phyloP scores from a whole-genome alignment of 1,139 yeast genomes.

The Pichia sp. region DNA sequence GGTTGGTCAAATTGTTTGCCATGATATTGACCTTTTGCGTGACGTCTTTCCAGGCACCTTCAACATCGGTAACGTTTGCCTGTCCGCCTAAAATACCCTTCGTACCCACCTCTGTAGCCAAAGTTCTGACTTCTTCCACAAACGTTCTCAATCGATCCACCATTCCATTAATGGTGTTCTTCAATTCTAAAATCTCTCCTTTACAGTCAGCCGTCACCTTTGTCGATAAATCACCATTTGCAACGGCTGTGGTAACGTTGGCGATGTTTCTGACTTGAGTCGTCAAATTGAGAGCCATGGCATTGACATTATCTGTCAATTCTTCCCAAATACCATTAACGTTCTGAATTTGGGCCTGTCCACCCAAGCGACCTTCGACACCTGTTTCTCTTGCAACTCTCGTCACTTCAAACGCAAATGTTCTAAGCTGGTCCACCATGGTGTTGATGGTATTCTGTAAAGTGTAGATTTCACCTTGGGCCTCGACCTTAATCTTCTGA shows the following conservation, averaged over 20 bases:
- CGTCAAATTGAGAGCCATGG: slow-evolving; percentile 82
- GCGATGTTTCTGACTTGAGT: slow-evolving; percentile 87
- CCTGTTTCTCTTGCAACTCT: slow-evolving; percentile 88
- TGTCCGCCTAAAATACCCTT: slow-evolving; percentile 87
- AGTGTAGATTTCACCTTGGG: slow-evolving; percentile 76
- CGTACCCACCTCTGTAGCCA: slow-evolving; percentile 85
- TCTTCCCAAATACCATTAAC: slow-evolving; percentile 91
- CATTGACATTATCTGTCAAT: slow-evolving; percentile 80
- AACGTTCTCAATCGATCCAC: slow-evolving; percentile 84
- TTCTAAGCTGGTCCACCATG: slow-evolving; percentile 84
- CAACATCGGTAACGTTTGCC: slow-evolving; percentile 86
- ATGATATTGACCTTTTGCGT: slow-evolving; percentile 83
- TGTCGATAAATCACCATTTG: slow-evolving; percentile 80
- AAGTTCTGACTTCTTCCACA: slow-evolving; percentile 82
- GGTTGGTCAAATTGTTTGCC: slow-evolving; percentile 86
- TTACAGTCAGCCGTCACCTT: slow-evolving; percentile 86
- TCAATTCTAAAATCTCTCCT: slow-evolving; percentile 78
- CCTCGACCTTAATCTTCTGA: slow-evolving; percentile 71
- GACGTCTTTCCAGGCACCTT: slow-evolving; percentile 90
- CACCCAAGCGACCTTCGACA: slow-evolving; percentile 80
- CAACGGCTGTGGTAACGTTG: slow-evolving; percentile 86
- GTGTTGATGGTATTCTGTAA: slow-evolving; percentile 73
- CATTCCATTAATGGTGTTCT: slow-evolving; percentile 77
- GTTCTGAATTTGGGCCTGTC: slow-evolving; percentile 77
- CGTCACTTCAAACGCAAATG: slow-evolving; percentile 83